A percentile compares a stretch with the other conserved stretches of the same genome.
phyloP scores from a whole-genome alignment of 140 eudicot species.

The Senecio squalidus region DNA sequence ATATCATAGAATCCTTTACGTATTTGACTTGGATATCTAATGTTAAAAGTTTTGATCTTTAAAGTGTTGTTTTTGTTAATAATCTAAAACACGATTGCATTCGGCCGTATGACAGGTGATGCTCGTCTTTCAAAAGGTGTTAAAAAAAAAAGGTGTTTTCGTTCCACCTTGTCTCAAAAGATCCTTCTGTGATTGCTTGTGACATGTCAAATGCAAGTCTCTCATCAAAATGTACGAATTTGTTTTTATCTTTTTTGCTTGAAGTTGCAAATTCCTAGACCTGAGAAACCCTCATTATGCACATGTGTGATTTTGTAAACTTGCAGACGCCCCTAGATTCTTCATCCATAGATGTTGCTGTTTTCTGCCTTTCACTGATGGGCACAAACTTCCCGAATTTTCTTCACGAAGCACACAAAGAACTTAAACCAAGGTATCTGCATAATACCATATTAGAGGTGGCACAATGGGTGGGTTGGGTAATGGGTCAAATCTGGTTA shows the following conservation, averaged over 20 bases:
- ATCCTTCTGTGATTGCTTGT: constrained; percentile 89
- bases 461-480: constrained; percentile 86
- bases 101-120: constrained; percentile 52
- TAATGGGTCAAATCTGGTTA: too few species aligned
- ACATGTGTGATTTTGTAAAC: too few species aligned
- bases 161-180: constrained; percentile 74
- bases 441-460: neutral
- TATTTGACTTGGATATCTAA: too few species aligned
- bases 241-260: too few species aligned
- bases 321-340: constrained; percentile 82
- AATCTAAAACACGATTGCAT: constrained; percentile 1
- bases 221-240: neutral
- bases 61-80: neutral
- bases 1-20: constrained; percentile 1
- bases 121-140: constrained; percentile 77
- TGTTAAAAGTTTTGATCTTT: neutral
- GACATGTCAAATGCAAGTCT: constrained; percentile 84
- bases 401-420: constrained; percentile 78
- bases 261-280: too few species aligned
- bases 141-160: constrained; percentile 84
- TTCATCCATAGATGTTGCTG: constrained; percentile 72
- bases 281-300: neutral
- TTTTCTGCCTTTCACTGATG: constrained; percentile 92
- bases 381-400: constrained; percentile 79
- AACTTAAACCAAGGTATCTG: constrained; percentile 65